These are phyloP conservation scores for Calonectria pteridis DNA, from an alignment of 2,329 filamentous ascomycete species.

Conservation along the genomic window DNA sequence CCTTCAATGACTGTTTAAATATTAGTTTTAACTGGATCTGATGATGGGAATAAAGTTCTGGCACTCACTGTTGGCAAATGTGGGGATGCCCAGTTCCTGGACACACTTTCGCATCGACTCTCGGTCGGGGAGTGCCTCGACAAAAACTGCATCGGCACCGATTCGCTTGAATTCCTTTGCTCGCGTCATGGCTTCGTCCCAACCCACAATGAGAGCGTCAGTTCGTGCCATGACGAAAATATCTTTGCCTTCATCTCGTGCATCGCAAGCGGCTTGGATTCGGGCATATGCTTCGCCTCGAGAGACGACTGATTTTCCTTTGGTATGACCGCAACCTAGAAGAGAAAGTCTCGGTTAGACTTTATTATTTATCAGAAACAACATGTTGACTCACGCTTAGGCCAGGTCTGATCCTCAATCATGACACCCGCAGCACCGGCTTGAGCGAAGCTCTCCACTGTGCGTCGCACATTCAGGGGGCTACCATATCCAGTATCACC, in stretches of 20 bases:
- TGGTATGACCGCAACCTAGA: conserved; percentile 53
- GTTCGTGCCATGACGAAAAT: conserved; percentile 61
- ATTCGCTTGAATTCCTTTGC: conserved; percentile 56
- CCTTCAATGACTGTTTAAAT: conserved; percentile 45
- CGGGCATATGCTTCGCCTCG: conserved; percentile 59
- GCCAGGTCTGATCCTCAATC: conserved; percentile 64
- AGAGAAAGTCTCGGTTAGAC: not conserved
- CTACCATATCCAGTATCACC: conserved; percentile 63
- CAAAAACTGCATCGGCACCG: conserved; percentile 58
- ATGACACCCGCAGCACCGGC: conserved; percentile 55
- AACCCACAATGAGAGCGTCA: conserved; percentile 56
- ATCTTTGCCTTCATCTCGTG: conserved; percentile 57
- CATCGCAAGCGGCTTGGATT: conserved; percentile 59
- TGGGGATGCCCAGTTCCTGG: conserved; percentile 53
- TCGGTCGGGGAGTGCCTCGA: conserved; percentile 57
- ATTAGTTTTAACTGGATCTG: not conserved
- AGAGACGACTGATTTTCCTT: conserved; percentile 59
- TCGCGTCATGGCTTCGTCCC: conserved; percentile 58
- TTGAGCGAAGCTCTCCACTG: conserved; percentile 55
- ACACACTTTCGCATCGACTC: conserved; percentile 54
- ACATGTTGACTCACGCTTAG: conserved; percentile 53
- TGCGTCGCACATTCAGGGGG: conserved; percentile 59
- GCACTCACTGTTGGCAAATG: conserved; percentile 53
- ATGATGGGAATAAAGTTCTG: too few relatives aligned
- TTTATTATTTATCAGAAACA: too few relatives aligned